Base-by-base conservation (phyloP, 352 stramenopile species). In the Halophytophthora batemanensis region DNA sequence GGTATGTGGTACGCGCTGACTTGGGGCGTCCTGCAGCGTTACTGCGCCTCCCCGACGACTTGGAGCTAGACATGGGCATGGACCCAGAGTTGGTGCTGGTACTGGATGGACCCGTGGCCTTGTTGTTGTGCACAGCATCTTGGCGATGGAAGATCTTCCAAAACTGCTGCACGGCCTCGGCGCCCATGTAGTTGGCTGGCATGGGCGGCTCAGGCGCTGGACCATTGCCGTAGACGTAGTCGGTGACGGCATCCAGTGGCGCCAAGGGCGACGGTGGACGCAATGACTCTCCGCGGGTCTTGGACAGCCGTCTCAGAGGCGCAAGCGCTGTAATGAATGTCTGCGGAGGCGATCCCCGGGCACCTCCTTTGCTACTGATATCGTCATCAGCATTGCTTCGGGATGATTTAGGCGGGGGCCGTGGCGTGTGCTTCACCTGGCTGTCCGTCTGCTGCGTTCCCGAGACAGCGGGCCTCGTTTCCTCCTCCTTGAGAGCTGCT, bases 61-160 rank as follows among this genome's bases (percentile, higher is more conserved):
- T 31, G 4, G 25, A 31, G 25, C 25, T 25, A 1, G 37, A 15
- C 25, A n/a, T 21, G 21, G 11, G 4, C 29, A 18, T 48, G n/a
- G 7, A 10, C 2, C 7, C 25, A 31, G 25, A 19, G 33, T 19
- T 35, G 45, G 18, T 51, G 17, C n/a, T 53, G 33, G 15, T 33
- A 23, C 5, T 45, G 46, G 36, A 6, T 1, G 44, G 18, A 42
- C 47, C 25, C 17, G 62, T 50, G 2, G 41, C n/a, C 50, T 69
- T 69, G 59, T 85, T 72, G 58, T 85, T 82, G 51, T 71, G 67
- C 25, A 84, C 64, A 0, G 56, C 66, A 42, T 88, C 76, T 41
- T 92, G 72, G 2, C 70, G 74, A 28, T 89, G 81, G 49, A 92
- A 92, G 40, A 87, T 72, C 23, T 49, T 53, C 78, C 81, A 92